A percentile compares a stretch with the other conserved stretches of the same genome.
Evolutionary conservation across 192 early-diverging fungal species (phyloP).

Genomic region (Backusella circina): DNA sequence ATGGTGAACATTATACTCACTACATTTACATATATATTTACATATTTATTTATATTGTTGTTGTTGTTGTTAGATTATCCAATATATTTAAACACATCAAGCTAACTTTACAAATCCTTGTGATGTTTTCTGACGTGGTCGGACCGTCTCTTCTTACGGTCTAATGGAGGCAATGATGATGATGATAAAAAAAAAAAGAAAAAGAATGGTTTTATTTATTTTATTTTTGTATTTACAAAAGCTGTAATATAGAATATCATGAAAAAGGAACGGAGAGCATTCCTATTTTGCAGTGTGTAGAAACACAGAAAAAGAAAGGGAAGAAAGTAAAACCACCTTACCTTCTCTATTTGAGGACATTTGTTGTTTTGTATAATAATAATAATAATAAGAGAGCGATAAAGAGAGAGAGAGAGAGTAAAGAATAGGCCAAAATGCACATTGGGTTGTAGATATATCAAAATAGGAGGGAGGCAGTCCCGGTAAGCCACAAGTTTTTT

Average conservation of each 20-base stretch:
- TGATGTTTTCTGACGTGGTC: not conserved
- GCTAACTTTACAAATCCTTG: not conserved
- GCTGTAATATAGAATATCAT: not conserved
- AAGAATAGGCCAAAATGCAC: too few species aligned
- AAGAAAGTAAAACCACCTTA: not conserved
- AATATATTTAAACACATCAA: not conserved
- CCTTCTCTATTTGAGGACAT: conserved; percentile 17
- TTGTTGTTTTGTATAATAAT: not conserved
- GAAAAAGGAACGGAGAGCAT: not conserved
- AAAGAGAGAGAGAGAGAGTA: not conserved
- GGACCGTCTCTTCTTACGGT: not conserved
- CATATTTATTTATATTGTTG: not conserved
- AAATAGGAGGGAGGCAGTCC: too few species aligned
- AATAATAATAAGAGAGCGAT: not conserved
- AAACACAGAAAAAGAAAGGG: not conserved
- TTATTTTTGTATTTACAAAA: not conserved
- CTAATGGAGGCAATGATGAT: not conserved
- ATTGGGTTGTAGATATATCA: too few species aligned
- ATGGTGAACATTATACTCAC: not conserved
- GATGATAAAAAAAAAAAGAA: too few species aligned
- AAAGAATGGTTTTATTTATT: not conserved
- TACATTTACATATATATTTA: not conserved
- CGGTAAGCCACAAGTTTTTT: too few species aligned
- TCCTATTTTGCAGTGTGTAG: not conserved
- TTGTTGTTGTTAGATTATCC: not conserved